A percentile compares a stretch with the other conserved stretches of the same genome.
Conservation (phyloP, 805 yeast genomes). For the Saccharomycopsis sp. region DNA sequence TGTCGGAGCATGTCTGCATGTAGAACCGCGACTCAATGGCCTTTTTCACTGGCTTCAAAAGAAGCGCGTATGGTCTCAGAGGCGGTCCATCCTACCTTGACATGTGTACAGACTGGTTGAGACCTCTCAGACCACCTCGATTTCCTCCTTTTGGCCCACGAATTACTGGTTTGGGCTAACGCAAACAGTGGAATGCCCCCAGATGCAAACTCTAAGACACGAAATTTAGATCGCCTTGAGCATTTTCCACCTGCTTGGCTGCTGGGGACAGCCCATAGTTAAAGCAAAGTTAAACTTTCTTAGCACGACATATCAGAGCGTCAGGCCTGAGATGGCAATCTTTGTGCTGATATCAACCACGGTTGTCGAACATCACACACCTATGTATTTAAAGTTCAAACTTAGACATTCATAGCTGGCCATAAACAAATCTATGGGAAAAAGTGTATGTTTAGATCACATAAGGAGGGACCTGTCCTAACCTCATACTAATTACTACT, state of each 20-base stretch:
- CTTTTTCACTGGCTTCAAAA: too few species aligned
- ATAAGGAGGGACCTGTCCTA: too few species aligned
- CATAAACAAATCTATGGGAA: too few species aligned
- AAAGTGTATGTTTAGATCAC: too few species aligned
- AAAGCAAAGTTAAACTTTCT: background rate
- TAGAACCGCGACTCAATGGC: too few species aligned
- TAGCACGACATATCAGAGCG: too few species aligned
- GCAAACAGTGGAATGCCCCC: background rate
- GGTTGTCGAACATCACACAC: background rate
- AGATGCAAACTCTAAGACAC: background rate
- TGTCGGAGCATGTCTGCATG: too few species aligned
- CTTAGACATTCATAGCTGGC: background rate
- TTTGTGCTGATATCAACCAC: background rate
- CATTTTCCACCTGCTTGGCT: background rate
- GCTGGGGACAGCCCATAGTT: background rate
- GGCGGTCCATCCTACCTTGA: background rate
- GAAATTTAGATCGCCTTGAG: background rate
- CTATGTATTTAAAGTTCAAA: background rate
- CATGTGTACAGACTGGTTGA: background rate
- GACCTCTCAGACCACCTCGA: background rate
- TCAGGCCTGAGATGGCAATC: background rate
- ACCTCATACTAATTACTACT: too few species aligned
- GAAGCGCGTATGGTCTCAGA: too few species aligned
- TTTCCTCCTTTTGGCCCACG: background rate
- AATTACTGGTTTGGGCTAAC: background rate